A percentile compares a stretch with the other conserved stretches of the same genome.
These are phyloP conservation scores for Saitozyma podzolica DNA, from an alignment of 768 basidiomycete species.

Conservation along the genomic window DNA sequence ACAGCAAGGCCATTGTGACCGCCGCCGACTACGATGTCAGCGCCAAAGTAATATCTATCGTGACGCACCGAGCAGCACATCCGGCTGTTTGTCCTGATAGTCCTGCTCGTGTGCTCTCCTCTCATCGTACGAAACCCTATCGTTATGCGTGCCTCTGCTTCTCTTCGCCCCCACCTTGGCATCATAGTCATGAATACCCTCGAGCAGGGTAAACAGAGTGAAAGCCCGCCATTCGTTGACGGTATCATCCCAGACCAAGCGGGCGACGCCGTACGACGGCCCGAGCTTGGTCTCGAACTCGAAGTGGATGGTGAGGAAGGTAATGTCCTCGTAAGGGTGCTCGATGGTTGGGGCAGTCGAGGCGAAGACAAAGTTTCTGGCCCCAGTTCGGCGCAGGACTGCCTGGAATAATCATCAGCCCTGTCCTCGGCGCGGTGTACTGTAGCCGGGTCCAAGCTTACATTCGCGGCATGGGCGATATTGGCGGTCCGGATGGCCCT, in stretches of 20 bases:
- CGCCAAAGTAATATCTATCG: too few species aligned
- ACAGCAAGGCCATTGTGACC: conserved; percentile 60
- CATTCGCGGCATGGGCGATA: conserved; percentile 34
- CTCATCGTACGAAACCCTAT: conserved; percentile 53
- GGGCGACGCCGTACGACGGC: conserved; percentile 30
- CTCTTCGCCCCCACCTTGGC: conserved; percentile 59
- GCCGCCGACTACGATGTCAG: conserved; percentile 26
- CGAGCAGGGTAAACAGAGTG: conserved; percentile 63
- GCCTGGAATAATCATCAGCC: neutral
- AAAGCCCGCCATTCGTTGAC: conserved; percentile 63
- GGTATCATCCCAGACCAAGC: conserved; percentile 27
- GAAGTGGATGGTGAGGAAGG: conserved; percentile 34
- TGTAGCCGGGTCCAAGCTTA: too few species aligned
- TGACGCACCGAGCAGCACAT: conserved; percentile 64
- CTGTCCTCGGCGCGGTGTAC: too few species aligned
- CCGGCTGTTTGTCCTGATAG: conserved; percentile 59
- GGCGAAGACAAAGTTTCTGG: conserved; percentile 28
- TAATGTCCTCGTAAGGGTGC: conserved; percentile 34
- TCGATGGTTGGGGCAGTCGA: conserved; percentile 11
- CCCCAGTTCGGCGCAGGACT: conserved; percentile 27
- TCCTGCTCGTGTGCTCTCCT: conserved; percentile 39
- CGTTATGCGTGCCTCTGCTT: conserved; percentile 57
- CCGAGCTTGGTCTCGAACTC: conserved; percentile 33
- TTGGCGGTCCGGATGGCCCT: conserved; percentile 30
- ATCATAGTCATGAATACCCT: conserved; percentile 60